Base-by-base conservation (phyloP, 805 yeast genomes). In the Brettanomyces anomalus region DNA sequence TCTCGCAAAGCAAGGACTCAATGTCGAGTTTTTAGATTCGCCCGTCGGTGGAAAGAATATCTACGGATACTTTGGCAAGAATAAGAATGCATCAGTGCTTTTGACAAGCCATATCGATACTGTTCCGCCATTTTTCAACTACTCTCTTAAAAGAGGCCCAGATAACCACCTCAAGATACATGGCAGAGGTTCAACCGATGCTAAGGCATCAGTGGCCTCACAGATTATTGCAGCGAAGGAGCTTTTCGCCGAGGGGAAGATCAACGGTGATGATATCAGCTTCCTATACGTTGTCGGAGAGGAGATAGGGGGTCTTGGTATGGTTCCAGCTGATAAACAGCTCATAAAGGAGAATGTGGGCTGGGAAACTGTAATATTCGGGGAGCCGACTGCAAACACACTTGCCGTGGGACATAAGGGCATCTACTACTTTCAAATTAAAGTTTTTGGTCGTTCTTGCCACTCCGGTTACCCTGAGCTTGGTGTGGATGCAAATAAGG, bases 371-470 rank as follows among this genome's bases (percentile, higher is more conserved):
- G 87, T 72, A 14, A 68, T 82, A 26, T 81, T 81, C 60, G 88
- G 88, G 11, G 89, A 81, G 56, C 89, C 89, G 10, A 81, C 89
- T 0, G 86, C 80, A 49, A 65, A 72, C 54, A 78, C 76, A 51
- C 64, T 81, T 17, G 85, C 83, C 13, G 73, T 72, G 4, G 88
- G 87, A 11, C 89, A 81, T 54, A 81, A 81, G 58, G 86, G 86
- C 14, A 61, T 68, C 32, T 72, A 65, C 36, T 50, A 62, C 41
- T 69, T 72, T 31, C 54, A 63, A 4, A 46, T 77, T 20, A 46
- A 56, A 15, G 75, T 71, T n/a, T 49, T 54, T n/a, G 87, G 86
- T 3, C 65, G 68, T 43, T 73, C 85, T 2, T 63, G 77, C 4
- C 88, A 81, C 54, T 74, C 81, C 3, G 86, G 86, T 1, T 79